Evolutionary conservation across 2,329 filamentous ascomycete species (phyloP), one percentile per base, ranked within the genome.

Genomic region (Talaromyces sp.): DNA sequence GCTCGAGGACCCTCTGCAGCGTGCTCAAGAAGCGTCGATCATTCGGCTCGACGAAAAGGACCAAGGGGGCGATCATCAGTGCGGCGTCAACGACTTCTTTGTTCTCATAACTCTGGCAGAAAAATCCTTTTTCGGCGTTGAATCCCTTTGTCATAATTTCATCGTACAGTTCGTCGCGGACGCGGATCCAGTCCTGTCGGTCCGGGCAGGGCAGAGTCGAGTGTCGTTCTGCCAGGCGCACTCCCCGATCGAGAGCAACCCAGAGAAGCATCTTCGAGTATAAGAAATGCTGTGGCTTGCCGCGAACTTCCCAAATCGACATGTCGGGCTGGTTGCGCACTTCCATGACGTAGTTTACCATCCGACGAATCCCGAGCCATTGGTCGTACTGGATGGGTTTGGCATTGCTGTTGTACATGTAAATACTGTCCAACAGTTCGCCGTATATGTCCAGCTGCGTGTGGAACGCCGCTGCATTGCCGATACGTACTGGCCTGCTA

Each of bases 191-290:
- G 56, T 84, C 82, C 47, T 72, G 73, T 3, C 89, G 82, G 68
- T 89, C 88, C 1, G 89, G 89, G 64, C 90, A 92, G 0, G 90
- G 89, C 27, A 93, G 83, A 67, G 87, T 89, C 16, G 73, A 63
- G 60, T 90, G 81, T 75, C 92, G 93, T 18, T 92, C 89, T 4
- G 88, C 82, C 0, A 92, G 82, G 1, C 90, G 88, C 12, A 92
- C 76, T 9, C 87, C 89, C 5, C 89, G 86, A 71, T 93, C 90
- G 65, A 93, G 86, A 18, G 89, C 89, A 3, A 93, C 90, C 90
- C 89, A 93, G 27, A 93, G 82, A 87, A 92, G 90, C 65, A 93
- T 83, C 71, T 92, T 91, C n/a, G 87, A 90, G 75, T 92, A 93
- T 14, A 88, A 85, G 67, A 92, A 93, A 69, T 91, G 85, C 73